Percentiles rank a stretch among this genome's conserved stretches.
These are phyloP conservation scores for Copromyces sp. DNA, from an alignment of 495 filamentous ascomycete species.

Conservation along the genomic window DNA sequence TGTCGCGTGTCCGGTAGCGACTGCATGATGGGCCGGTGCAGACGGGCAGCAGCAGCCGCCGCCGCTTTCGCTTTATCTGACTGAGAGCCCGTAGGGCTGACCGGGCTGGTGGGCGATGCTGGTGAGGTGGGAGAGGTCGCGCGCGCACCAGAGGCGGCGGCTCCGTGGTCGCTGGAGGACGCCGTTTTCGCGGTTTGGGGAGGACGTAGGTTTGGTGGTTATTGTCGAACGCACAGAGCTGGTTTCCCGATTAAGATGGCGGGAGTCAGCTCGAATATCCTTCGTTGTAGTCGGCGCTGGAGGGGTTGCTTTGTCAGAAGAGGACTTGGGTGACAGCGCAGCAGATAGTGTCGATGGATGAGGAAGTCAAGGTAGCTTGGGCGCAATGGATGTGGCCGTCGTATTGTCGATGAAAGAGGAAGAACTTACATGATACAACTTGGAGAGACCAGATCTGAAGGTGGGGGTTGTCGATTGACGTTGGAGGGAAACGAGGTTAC, in stretches of 20 bases:
- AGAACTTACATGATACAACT: not conserved
- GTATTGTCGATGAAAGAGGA: not conserved
- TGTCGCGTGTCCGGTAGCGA: slow-evolving; percentile 75
- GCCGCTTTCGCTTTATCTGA: slow-evolving; percentile 6
- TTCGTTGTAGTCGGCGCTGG: not conserved
- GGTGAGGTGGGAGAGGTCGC: slow-evolving; percentile 18
- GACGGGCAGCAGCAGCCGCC: slow-evolving; percentile 30
- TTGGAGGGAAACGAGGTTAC: not conserved
- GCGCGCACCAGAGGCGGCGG: slow-evolving; percentile 17
- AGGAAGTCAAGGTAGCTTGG: not conserved
- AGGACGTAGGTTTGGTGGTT: not conserved
- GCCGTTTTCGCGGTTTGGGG: slow-evolving; percentile 31
- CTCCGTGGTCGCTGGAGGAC: slow-evolving; percentile 15
- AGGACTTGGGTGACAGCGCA: not conserved
- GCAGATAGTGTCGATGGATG: not conserved
- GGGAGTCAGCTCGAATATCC: not conserved
- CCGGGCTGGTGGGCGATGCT: slow-evolving; percentile 23
- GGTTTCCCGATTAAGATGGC: not conserved
- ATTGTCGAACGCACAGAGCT: not conserved
- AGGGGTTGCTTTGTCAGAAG: not conserved
- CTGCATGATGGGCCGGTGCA: slow-evolving; percentile 55
- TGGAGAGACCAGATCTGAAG: not conserved
- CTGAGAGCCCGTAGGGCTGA: not conserved
- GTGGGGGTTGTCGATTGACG: not conserved
- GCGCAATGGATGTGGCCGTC: not conserved